Conservation (phyloP, 305 asterid species). For the Rubia peregrina region DNA sequence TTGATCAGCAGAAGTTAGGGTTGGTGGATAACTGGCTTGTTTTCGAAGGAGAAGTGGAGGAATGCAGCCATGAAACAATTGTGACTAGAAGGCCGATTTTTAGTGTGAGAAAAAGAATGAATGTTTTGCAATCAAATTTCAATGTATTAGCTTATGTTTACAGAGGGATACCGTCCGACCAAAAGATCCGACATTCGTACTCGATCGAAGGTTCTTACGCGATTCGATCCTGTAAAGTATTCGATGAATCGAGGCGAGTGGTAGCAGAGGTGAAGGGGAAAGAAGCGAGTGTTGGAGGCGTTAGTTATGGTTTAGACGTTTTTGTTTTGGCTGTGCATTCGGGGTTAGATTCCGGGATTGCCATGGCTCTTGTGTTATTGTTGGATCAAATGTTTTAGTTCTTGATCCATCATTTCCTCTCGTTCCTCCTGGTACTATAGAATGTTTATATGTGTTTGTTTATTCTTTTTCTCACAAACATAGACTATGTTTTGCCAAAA, state of each 20-base stretch:
- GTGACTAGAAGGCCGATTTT: constrained; percentile 37
- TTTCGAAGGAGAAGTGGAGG: constrained; percentile 55
- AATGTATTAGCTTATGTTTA: constrained; percentile 51
- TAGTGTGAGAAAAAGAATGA: constrained; percentile 36
- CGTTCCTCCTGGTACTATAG: background rate
- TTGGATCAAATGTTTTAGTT: constrained; percentile 55
- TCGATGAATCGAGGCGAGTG: constrained; percentile 44
- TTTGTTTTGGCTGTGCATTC: constrained; percentile 39
- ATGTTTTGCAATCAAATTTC: constrained; percentile 23
- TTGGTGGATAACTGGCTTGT: constrained; percentile 54
- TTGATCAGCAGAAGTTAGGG: constrained; percentile 38
- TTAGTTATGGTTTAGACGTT: constrained; percentile 54
- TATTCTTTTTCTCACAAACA: no score
- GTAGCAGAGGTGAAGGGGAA: constrained; percentile 68
- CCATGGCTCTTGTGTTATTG: constrained; percentile 51
- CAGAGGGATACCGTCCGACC: constrained; percentile 12
- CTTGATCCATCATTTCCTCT: constrained; percentile 17
- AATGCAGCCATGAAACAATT: constrained; percentile 11
- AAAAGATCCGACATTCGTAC: constrained; percentile 32
- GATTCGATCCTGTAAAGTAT: constrained; percentile 48
- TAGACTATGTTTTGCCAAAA: no score
- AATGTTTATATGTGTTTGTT: background rate
- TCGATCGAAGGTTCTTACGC: constrained; percentile 54
- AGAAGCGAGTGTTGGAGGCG: constrained; percentile 33
- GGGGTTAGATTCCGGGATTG: constrained; percentile 43